phyloP scores from a whole-genome alignment of 2,329 filamentous ascomycete species.

The Xylaria sp. region DNA sequence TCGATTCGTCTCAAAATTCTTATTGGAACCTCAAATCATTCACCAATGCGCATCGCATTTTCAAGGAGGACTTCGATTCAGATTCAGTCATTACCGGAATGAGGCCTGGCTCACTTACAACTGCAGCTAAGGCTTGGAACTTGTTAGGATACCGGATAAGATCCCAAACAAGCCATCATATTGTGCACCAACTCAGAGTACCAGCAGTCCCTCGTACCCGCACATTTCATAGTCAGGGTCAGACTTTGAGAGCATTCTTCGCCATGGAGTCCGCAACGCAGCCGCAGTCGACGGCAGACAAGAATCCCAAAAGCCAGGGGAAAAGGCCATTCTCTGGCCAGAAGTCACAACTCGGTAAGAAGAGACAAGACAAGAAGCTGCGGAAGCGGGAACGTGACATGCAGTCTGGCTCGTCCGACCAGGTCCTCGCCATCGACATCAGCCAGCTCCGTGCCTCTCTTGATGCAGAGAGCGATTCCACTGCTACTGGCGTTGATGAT shows the following conservation, averaged over 20 bases:
- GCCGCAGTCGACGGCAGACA: not conserved
- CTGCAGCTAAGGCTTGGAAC: conserved; percentile 5
- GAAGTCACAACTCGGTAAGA: conserved; percentile 16
- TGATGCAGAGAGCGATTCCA: conserved; percentile 25
- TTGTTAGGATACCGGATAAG: not conserved
- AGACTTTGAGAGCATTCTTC: not conserved
- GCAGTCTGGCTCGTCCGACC: conserved; percentile 58
- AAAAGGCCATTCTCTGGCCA: conserved; percentile 21
- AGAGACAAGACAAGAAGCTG: conserved; percentile 18
- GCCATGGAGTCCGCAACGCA: not conserved
- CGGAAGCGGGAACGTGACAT: conserved; percentile 53
- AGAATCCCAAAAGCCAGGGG: conserved; percentile 4
- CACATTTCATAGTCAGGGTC: not conserved
- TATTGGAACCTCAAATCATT: not conserved
- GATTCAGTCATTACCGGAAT: not conserved
- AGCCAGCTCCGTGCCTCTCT: conserved; percentile 47
- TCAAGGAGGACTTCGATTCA: not conserved
- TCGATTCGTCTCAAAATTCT: not conserved
- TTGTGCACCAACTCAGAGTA: not conserved
- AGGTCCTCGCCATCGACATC: conserved; percentile 62
- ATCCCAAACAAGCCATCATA: not conserved
- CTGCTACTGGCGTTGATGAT: conserved; percentile 19
- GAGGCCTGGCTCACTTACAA: conserved; percentile 3
- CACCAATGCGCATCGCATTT: not conserved
- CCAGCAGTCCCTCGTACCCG: not conserved